These are phyloP conservation scores for Sporothrix globosa DNA, from an alignment of 2,329 filamentous ascomycete species.

Conservation along the genomic window DNA sequence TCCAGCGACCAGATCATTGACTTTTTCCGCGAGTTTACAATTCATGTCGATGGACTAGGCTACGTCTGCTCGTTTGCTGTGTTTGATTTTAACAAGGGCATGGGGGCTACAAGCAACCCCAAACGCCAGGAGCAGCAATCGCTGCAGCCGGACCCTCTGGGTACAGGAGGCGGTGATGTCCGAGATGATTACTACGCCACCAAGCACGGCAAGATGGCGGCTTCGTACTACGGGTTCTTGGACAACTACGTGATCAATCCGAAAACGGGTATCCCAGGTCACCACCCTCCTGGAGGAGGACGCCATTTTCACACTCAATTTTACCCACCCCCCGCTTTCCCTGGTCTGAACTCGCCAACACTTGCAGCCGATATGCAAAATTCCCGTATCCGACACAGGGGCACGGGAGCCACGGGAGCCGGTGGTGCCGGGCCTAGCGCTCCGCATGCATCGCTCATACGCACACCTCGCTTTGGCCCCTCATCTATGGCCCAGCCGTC, in stretches of 20 bases:
- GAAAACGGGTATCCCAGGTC: slow-evolving; percentile 66
- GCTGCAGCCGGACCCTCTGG: slow-evolving; percentile 39
- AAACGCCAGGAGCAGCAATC: slow-evolving; percentile 26
- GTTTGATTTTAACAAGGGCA: slow-evolving; percentile 90
- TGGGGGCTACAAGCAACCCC: slow-evolving; percentile 40
- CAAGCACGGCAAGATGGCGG: slow-evolving; percentile 98
- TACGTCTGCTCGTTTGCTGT: slow-evolving; percentile 97
- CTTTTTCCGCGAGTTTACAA: slow-evolving; percentile 96
- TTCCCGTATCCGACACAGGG: slow-evolving; percentile 53
- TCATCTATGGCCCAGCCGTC: slow-evolving; percentile 55
- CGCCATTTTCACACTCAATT: slow-evolving; percentile 73
- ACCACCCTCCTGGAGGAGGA: slow-evolving; percentile 58
- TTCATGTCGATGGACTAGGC: slow-evolving; percentile 93
- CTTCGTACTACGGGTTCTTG: slow-evolving; percentile 91
- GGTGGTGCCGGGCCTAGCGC: slow-evolving; percentile 39
- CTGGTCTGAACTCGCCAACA: slow-evolving; percentile 67
- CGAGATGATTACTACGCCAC: slow-evolving; percentile 92
- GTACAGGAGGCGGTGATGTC: slow-evolving; percentile 59
- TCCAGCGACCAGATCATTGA: slow-evolving; percentile 93
- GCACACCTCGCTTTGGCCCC: slow-evolving; percentile 52
- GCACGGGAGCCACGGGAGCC: slow-evolving; percentile 31
- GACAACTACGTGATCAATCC: slow-evolving; percentile 85
- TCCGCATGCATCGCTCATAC: slow-evolving; percentile 36
- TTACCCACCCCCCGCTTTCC: slow-evolving; percentile 75
- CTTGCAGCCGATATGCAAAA: slow-evolving; percentile 59